Evolutionary conservation across 2,329 filamentous ascomycete genomes (phyloP).

Genomic region (Akanthomyces uredinophilus): DNA sequence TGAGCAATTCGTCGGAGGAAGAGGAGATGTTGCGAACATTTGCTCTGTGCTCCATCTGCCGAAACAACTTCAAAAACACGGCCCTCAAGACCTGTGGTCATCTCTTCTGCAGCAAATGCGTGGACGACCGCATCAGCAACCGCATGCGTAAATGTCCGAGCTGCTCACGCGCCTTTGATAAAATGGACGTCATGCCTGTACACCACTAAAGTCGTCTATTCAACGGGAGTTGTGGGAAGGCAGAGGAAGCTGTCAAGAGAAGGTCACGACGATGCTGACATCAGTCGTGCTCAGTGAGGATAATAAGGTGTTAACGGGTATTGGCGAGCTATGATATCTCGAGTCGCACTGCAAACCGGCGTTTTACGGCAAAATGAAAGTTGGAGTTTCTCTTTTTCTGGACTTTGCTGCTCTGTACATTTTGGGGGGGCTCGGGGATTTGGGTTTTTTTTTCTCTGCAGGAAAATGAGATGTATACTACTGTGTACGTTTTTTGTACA

Average conservation of each 20-base stretch:
- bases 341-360: constrained; percentile 2
- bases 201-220: constrained; percentile 38
- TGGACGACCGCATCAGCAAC: constrained; percentile 82
- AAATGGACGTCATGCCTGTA: constrained; percentile 77
- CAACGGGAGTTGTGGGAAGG: background rate
- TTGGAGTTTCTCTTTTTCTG: constrained; percentile 1
- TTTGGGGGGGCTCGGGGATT: background rate
- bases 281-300: background rate
- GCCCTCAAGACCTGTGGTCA: constrained; percentile 92
- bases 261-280: background rate
- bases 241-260: background rate
- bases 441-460: background rate
- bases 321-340: background rate
- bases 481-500: constrained; percentile 8
- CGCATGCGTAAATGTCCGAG: constrained; percentile 93
- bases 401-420: constrained; percentile 7
- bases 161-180: constrained; percentile 88
- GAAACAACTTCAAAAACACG: constrained; percentile 89
- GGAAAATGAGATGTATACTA: constrained; percentile 5
- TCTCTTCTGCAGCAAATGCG: constrained; percentile 85
- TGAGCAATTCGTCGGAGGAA: constrained; percentile 75
- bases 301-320: background rate
- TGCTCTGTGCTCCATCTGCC: constrained; percentile 81
- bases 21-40: constrained; percentile 70
- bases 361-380: constrained; percentile 7